Percentiles rank a stretch among this genome's conserved stretches.
phyloP scores from a whole-genome alignment of 768 basidiomycete genomes.

The Lactifluus pinguis region DNA sequence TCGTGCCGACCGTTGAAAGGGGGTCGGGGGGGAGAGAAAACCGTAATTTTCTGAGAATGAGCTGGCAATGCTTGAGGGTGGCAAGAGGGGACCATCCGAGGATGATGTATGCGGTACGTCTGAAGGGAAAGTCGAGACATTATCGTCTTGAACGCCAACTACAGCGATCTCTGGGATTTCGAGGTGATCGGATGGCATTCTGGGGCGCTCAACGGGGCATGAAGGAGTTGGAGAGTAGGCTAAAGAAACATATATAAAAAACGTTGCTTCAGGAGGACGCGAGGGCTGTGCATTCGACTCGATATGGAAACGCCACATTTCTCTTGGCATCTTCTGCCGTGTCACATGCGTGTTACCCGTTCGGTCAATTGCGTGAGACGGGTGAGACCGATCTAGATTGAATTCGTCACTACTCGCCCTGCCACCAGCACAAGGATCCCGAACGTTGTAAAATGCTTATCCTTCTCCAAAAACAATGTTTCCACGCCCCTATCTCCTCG shows the following conservation, averaged over 20 bases:
- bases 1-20: slow-evolving; percentile 14
- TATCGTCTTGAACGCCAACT: slow-evolving; percentile 14
- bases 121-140: not conserved
- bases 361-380: too few species aligned
- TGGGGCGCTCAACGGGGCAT: not conserved
- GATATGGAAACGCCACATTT: not conserved
- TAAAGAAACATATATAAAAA: not conserved
- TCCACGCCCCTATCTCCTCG: too few species aligned
- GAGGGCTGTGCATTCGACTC: slow-evolving; percentile 2
- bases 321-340: not conserved
- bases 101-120: not conserved
- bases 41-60: slow-evolving; percentile 5
- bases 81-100: not conserved
- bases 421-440: too few species aligned
- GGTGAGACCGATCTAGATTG: too few species aligned
- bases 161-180: slow-evolving; percentile 19
- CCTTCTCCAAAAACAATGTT: too few species aligned
- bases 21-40: slow-evolving; percentile 10
- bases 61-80: not conserved
- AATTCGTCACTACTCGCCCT: too few species aligned
- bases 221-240: not conserved
- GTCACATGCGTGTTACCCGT: too few species aligned
- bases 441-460: too few species aligned
- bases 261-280: too few species aligned
- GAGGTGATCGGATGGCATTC: slow-evolving; percentile 12